Evolutionary conservation across 140 eudicot genomes (phyloP), one percentile per base, ranked within the genome.

Genomic region (Flaveria floridana): DNA sequence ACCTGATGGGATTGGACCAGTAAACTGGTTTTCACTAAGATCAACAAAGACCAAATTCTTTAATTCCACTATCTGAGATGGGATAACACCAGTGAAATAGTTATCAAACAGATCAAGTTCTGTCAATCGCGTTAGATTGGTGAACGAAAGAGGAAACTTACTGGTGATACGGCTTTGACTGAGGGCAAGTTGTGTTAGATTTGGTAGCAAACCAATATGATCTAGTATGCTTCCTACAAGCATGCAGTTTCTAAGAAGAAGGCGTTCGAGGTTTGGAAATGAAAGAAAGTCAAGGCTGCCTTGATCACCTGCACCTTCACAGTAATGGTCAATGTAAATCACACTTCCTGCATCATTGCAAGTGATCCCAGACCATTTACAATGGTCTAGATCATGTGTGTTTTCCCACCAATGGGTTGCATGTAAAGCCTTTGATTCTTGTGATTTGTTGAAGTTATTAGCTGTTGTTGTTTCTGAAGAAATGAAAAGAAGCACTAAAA

Each of bases 341-440:
- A 73, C 78, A 73, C 70, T 59, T 12, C 48, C 68, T 61, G 16
- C 61, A 42, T 61, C 37, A 39, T 73, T 73, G 78, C 70, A 73
- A 7, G 2, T 20, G 58, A 73, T 58, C 28, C 44, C 69, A 11
- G 6, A 2, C 71, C 70, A 73, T 20, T 6, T 23, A 61, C 78
- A 73, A 61, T 61, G 61, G 62, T 59, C 47, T 14, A 21, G n/a
- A 73, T 5, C 59, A 15, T 21, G 11, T 42, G 0, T 9, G 19
- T 26, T 47, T 15, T 3, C 21, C 78, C 78, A 73, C 70, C 70
- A 73, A 14, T 73, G 46, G 61, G 78, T 42, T 59, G 59, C 62
- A 44, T 14, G 70, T 70, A 73, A 61, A 46, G 78, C 61, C 13
- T 61, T 44, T 23, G 28, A 42, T 61, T 73, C 61, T 5, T 9